These are phyloP conservation scores for Wickerhamiella sergipiensis DNA, from an alignment of 805 yeast genomes.

Conservation along the genomic window DNA sequence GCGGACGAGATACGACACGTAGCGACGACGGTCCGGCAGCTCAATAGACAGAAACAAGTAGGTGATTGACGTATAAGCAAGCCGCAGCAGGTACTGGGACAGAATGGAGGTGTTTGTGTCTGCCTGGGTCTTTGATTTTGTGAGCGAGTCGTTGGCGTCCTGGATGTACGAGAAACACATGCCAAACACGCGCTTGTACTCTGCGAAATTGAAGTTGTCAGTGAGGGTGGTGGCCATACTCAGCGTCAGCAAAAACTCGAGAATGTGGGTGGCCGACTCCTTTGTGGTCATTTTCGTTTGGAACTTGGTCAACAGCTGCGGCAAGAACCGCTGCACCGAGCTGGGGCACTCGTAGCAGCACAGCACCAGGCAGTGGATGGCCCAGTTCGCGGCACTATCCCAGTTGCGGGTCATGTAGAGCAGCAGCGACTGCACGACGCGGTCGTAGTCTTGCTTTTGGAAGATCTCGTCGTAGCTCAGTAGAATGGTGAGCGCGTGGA, in stretches of 20 bases:
- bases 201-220: slow-evolving; percentile 61
- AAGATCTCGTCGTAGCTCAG: slow-evolving; percentile 41
- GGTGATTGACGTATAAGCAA: slow-evolving; percentile 56
- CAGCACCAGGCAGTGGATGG: slow-evolving; percentile 59
- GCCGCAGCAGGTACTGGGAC: slow-evolving; percentile 44
- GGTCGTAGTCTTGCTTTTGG: slow-evolving; percentile 47
- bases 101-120: slow-evolving; percentile 22
- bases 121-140: slow-evolving; percentile 5
- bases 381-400: slow-evolving; percentile 58
- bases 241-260: slow-evolving; percentile 60
- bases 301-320: slow-evolving; percentile 55
- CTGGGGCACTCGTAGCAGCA: slow-evolving; percentile 73
- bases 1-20: slow-evolving; percentile 50
- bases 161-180: slow-evolving; percentile 71
- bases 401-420: slow-evolving; percentile 49
- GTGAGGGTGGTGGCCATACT: slow-evolving; percentile 54
- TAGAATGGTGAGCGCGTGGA: slow-evolving; percentile 41
- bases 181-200: slow-evolving; percentile 67
- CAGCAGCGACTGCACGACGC: slow-evolving; percentile 44
- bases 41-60: slow-evolving; percentile 59
- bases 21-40: slow-evolving; percentile 39
- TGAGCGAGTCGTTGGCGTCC: slow-evolving; percentile 39
- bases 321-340: slow-evolving; percentile 53
- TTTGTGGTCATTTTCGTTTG: slow-evolving; percentile 63
- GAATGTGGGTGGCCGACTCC: slow-evolving; percentile 54